Conservation (phyloP, 2,329 filamentous ascomycete genomes). For the Cercospora janseana region DNA sequence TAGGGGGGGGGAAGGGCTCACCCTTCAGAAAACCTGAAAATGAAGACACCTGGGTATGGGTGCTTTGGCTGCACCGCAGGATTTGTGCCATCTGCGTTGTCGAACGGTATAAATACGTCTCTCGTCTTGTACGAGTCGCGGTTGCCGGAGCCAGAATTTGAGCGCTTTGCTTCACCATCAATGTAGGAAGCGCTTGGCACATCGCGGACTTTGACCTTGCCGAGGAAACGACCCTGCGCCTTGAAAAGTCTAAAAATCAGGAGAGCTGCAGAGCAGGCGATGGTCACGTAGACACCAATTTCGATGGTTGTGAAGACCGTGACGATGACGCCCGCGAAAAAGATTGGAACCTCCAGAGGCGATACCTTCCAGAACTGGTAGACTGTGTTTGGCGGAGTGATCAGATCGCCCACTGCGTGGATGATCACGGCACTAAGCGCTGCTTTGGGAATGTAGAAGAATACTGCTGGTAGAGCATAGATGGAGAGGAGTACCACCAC, state of each 20-base stretch:
- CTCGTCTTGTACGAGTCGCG: constrained; percentile 56
- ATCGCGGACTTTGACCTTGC: constrained; percentile 78
- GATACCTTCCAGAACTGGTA: constrained; percentile 96
- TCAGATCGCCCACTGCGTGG: constrained; percentile 88
- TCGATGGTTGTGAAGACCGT: constrained; percentile 88
- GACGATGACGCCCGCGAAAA: constrained; percentile 87
- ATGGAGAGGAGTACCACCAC: constrained; percentile 83
- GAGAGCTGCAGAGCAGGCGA: constrained; percentile 71
- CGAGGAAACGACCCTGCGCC: constrained; percentile 79
- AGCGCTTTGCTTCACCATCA: constrained; percentile 15
- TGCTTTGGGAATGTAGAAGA: constrained; percentile 88
- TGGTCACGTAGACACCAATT: constrained; percentile 85
- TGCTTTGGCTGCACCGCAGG: constrained; percentile 74
- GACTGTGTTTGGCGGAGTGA: constrained; percentile 84
- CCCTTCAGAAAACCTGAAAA: constrained; percentile 90
- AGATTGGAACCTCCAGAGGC: constrained; percentile 85
- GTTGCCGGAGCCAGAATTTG: constrained; percentile 32
- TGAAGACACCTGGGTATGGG: constrained; percentile 89
- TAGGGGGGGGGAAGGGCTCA: background rate
- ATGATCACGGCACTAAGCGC: constrained; percentile 87
- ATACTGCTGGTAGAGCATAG: constrained; percentile 81
- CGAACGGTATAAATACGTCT: constrained; percentile 82
- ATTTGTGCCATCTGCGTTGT: constrained; percentile 87
- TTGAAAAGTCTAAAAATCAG: constrained; percentile 82
- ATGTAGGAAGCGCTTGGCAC: constrained; percentile 46